A percentile compares a stretch with the other conserved stretches of the same genome.
Evolutionary conservation across 1,284 basidiomycete species (phyloP).

Genomic region (Cerioporus squamosus): DNA sequence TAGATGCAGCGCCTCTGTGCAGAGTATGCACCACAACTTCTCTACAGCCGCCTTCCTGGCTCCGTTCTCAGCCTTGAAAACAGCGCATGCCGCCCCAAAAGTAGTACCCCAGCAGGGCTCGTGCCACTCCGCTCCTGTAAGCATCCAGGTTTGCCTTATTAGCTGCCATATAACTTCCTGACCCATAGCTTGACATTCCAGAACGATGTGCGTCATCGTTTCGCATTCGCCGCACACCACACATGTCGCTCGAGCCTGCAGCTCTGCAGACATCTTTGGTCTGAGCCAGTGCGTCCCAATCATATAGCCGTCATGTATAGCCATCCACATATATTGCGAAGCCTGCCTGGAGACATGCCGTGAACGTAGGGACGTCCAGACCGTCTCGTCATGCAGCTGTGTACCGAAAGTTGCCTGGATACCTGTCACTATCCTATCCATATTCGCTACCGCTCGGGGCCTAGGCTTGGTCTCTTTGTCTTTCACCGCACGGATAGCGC

Average conservation of each 20-base stretch:
- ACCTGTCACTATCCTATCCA: neutral
- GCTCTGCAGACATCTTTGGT: conserved; percentile 20
- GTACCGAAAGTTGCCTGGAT: neutral
- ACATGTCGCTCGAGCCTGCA: conserved; percentile 32
- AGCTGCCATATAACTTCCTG: conserved; percentile 31
- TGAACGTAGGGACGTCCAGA: conserved; percentile 20
- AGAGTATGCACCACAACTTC: conserved; percentile 33
- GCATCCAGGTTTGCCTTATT: conserved; percentile 19
- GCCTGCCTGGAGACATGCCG: conserved; percentile 30
- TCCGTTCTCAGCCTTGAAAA: neutral
- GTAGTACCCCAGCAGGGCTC: conserved; percentile 12
- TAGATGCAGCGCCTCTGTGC: conserved; percentile 34
- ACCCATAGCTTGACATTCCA: conserved; percentile 30
- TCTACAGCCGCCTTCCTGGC: neutral
- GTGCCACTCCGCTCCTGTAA: conserved; percentile 8
- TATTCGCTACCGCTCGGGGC: neutral
- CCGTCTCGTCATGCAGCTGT: neutral
- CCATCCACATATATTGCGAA: conserved; percentile 37
- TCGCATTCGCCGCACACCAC: conserved; percentile 30
- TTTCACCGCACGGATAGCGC: conserved; percentile 20
- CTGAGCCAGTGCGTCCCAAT: conserved; percentile 36
- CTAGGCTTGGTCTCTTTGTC: neutral
- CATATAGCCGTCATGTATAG: conserved; percentile 35
- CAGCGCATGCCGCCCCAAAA: conserved; percentile 1
- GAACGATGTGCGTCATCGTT: conserved; percentile 39